phyloP scores from a whole-genome alignment of 495 filamentous ascomycete species.

The Xylaria intraflava region DNA sequence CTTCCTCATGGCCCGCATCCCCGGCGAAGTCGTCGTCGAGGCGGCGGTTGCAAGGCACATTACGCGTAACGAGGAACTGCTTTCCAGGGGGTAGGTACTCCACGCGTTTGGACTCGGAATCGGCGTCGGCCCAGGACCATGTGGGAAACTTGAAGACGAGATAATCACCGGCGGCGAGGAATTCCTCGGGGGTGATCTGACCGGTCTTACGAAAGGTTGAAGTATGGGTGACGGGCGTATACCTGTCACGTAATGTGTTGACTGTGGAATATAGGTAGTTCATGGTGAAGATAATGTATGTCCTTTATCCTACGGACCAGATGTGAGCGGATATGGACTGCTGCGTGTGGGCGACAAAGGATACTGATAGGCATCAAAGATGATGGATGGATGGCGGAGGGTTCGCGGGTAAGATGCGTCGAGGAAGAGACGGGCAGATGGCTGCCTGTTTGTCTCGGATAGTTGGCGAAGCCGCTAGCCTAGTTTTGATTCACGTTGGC shows the following conservation, averaged over 20 bases:
- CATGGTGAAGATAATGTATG: conserved; percentile 29
- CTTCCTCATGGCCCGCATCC: conserved; percentile 76
- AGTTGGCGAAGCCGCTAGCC: neutral
- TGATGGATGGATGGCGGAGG: neutral
- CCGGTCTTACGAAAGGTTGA: conserved; percentile 91
- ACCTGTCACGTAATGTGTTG: conserved; percentile 79
- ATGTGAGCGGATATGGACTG: neutral
- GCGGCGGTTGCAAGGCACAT: conserved; percentile 85
- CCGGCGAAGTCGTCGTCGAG: conserved; percentile 91
- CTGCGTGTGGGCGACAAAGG: conserved; percentile 2
- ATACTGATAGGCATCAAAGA: neutral
- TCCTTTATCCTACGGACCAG: neutral
- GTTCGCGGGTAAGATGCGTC: neutral
- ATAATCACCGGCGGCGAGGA: conserved; percentile 92
- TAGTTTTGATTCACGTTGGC: conserved; percentile 9
- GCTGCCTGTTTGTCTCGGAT: conserved; percentile 8
- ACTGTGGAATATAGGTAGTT: conserved; percentile 70
- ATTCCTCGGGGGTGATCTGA: conserved; percentile 96
- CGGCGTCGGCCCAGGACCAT: conserved; percentile 94
- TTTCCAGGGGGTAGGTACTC: conserved; percentile 80
- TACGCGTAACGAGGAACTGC: conserved; percentile 90
- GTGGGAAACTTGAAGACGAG: conserved; percentile 98
- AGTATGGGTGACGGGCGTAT: conserved; percentile 77
- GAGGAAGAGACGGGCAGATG: neutral
- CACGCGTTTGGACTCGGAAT: conserved; percentile 66